Base-by-base conservation (phyloP, 1,284 basidiomycete genomes). In the Ustanciosporium gigantosporum region DNA sequence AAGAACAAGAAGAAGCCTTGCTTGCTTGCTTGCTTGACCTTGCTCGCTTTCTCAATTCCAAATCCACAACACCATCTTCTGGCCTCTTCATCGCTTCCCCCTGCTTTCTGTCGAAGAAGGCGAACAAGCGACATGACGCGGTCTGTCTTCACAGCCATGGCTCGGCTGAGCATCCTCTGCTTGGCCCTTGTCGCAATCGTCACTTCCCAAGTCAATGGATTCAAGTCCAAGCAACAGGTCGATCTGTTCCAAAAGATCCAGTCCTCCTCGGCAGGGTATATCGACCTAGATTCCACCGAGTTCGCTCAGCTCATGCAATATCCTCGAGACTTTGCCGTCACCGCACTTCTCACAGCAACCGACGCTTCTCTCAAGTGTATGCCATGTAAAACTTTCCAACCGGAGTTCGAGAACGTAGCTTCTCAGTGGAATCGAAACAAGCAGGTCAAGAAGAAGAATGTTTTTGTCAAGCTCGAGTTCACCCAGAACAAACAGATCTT, bases 401-500 rank as follows among this genome's bases (percentile, higher is more conserved):
- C 71, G 15, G 55, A 66, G 27, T 73, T 70, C 35, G 64, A 71
- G 9, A 49, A 37, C 13, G 21, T 72, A 5, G 52, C 71, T 15
- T 40, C 41, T n/a, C 53, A 58, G 25, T 72, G 67, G 60, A 55
- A 46, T 25, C 59, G 48, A 20, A 44, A 56, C 34, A 42, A 46
- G 22, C 19, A 46, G 11, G 44, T 56, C 31, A 59, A 60, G 36
- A 4, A 24, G 3, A 61, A 58, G 25, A 52, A 70, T 31, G 58
- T 73, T 27, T 72, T 74, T 39, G 37, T 62, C 38, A 52, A 59
- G 35, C 45, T 70, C 39, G 70, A 74, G 41, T 74, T 70, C 37
- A 41, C 35, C 15, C 45, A 66, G 1, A 65, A 43, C 1, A 39
- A 52, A 32, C 44, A 57, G 31, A 42, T 70, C 6, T 74, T 73